Conservation (phyloP, 768 basidiomycete species). For the Psilocybe cyanescens region DNA sequence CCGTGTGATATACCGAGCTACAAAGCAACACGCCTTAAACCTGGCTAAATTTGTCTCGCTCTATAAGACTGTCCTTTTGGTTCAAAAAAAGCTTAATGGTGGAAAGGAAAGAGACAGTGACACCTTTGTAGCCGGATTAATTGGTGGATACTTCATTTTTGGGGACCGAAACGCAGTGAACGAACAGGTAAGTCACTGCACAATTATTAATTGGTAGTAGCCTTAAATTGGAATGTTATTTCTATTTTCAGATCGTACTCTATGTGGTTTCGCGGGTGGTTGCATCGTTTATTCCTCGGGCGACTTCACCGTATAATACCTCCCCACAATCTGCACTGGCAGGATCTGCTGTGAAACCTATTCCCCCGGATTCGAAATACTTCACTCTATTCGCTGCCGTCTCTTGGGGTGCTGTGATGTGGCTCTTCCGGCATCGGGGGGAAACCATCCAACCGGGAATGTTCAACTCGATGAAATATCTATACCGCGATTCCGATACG, state of each 20-base stretch:
- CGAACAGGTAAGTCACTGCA: slow-evolving; percentile 70
- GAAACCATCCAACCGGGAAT: slow-evolving; percentile 96
- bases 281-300: slow-evolving; percentile 89
- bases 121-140: slow-evolving; percentile 89
- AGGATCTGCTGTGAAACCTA: slow-evolving; percentile 56
- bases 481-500: slow-evolving; percentile 90
- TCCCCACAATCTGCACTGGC: slow-evolving; percentile 42
- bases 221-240: background rate
- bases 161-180: slow-evolving; percentile 87
- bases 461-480: slow-evolving; percentile 95
- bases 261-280: slow-evolving; percentile 94
- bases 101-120: slow-evolving; percentile 84
- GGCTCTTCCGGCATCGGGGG: slow-evolving; percentile 84
- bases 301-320: slow-evolving; percentile 55
- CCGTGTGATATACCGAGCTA: slow-evolving; percentile 76
- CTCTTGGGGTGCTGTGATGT: slow-evolving; percentile 97
- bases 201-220: background rate
- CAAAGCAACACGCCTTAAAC: slow-evolving; percentile 89
- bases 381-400: slow-evolving; percentile 89
- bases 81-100: slow-evolving; percentile 81
- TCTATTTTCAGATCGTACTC: slow-evolving; percentile 78
- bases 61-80: slow-evolving; percentile 84
- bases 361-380: slow-evolving; percentile 83
- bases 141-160: slow-evolving; percentile 91
- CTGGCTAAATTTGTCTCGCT: slow-evolving; percentile 93